These are phyloP conservation scores for Arachis stenosperma DNA, from an alignment of 306 rosid species.

Conservation along the genomic window DNA sequence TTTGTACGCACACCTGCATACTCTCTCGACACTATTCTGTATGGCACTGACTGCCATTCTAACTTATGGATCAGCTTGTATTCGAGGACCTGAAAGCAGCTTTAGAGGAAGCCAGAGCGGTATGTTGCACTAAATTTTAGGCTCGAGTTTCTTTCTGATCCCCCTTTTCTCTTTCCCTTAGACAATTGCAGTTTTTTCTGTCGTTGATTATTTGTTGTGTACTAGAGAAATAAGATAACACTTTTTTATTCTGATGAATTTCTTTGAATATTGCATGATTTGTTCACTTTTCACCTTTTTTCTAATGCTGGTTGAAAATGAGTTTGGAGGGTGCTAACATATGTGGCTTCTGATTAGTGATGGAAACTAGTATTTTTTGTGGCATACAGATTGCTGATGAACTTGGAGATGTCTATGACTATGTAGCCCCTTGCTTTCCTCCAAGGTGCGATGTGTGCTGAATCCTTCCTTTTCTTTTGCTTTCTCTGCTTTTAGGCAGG, in stretches of 20 bases:
- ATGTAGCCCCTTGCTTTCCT: constrained; percentile 95
- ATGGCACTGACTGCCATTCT: constrained; percentile 41
- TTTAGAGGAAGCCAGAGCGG: constrained; percentile 88
- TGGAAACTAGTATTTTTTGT: constrained; percentile 37
- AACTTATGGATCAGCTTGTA: constrained; percentile 72
- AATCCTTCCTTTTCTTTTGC: constrained; percentile 33
- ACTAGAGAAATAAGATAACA: not conserved
- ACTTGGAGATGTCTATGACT: constrained; percentile 92
- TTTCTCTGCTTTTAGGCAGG: constrained; percentile 22
- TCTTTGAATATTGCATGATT: not conserved
- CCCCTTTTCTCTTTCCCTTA: not conserved
- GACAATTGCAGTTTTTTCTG: not conserved
- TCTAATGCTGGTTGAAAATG: not conserved
- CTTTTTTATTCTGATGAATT: not conserved
- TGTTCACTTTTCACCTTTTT: not conserved
- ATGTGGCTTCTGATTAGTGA: constrained; percentile 7
- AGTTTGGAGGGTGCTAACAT: not conserved
- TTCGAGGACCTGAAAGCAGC: constrained; percentile 92
- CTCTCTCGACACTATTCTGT: not conserved
- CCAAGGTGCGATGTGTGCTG: constrained; percentile 69
- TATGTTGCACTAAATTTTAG: constrained; percentile 44
- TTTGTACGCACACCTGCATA: constrained; percentile 21
- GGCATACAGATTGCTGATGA: constrained; percentile 85
- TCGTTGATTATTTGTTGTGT: not conserved
- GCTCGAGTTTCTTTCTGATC: constrained; percentile 24